Conservation (phyloP, 305 asterid genomes). For the Fraxinus ornus region DNA sequence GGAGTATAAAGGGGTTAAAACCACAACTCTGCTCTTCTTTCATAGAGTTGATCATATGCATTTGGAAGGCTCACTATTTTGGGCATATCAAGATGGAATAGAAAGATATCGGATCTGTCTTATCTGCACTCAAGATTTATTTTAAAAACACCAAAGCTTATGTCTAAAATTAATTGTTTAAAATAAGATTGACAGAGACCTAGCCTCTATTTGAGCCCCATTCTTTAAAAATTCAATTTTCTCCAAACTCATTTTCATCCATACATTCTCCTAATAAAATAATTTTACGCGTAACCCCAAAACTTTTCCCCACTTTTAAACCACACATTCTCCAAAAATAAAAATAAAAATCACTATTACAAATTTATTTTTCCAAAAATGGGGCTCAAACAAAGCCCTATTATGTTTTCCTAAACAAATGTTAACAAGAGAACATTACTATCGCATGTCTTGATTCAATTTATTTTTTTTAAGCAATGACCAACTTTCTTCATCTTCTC, state of each 20-base stretch:
- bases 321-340: too few species aligned
- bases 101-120: not conserved
- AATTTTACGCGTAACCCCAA: too few species aligned
- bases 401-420: not conserved
- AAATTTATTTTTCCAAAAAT: too few species aligned
- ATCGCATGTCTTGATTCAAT: not conserved
- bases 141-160: not conserved
- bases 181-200: not conserved
- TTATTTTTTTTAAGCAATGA: not conserved
- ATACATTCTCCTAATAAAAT: too few species aligned
- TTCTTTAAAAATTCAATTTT: too few species aligned
- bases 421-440: not conserved
- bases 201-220: too few species aligned
- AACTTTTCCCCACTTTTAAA: too few species aligned
- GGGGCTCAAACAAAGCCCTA: not conserved
- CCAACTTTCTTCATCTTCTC: not conserved
- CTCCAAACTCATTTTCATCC: too few species aligned
- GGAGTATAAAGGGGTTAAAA: not conserved
- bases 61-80: not conserved
- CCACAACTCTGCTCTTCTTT: not conserved
- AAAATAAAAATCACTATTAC: too few species aligned
- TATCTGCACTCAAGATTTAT: not conserved
- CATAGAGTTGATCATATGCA: not conserved
- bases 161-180: not conserved
- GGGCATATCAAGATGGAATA: not conserved